Conservation (phyloP, 352 stramenopile species). For the Pythium apleroticum region DNA sequence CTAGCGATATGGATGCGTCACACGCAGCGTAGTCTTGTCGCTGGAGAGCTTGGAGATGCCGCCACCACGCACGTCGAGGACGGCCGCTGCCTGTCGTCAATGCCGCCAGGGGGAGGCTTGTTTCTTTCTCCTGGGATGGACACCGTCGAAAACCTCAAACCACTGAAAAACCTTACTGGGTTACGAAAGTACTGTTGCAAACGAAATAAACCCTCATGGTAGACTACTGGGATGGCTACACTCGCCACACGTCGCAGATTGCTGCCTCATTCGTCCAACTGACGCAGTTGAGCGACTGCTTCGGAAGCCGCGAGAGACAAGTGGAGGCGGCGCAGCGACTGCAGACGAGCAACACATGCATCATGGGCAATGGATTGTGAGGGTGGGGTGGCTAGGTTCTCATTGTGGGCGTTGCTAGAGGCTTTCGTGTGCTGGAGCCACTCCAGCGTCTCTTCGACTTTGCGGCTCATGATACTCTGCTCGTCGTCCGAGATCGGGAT, state of each 20-base stretch:
- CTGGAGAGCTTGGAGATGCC: background rate
- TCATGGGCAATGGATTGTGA: background rate
- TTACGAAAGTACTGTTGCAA: background rate
- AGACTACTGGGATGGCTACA: slow-evolving; percentile 1
- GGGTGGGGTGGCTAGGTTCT: background rate
- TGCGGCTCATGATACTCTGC: background rate
- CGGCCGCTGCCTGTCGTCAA: background rate
- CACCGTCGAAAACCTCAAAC: background rate
- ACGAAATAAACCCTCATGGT: background rate
- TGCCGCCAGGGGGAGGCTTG: background rate
- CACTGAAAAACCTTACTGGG: background rate
- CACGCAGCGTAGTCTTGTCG: slow-evolving; percentile 2
- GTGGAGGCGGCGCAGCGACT: slow-evolving; percentile 18
- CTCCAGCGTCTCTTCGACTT: slow-evolving; percentile 15
- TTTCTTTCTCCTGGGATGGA: slow-evolving; percentile 1
- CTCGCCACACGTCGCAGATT: slow-evolving; percentile 1
- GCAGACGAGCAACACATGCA: background rate
- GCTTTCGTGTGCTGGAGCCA: slow-evolving; percentile 8
- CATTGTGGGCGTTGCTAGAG: background rate
- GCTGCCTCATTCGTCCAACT: background rate
- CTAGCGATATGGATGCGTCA: background rate
- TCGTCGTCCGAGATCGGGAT: slow-evolving; percentile 20
- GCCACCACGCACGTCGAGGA: background rate
- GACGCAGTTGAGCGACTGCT: slow-evolving; percentile 14
- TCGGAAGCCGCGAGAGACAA: slow-evolving; percentile 12